These are phyloP conservation scores for Grifola frondosa DNA, from an alignment of 1,284 basidiomycete species.

Conservation along the genomic window DNA sequence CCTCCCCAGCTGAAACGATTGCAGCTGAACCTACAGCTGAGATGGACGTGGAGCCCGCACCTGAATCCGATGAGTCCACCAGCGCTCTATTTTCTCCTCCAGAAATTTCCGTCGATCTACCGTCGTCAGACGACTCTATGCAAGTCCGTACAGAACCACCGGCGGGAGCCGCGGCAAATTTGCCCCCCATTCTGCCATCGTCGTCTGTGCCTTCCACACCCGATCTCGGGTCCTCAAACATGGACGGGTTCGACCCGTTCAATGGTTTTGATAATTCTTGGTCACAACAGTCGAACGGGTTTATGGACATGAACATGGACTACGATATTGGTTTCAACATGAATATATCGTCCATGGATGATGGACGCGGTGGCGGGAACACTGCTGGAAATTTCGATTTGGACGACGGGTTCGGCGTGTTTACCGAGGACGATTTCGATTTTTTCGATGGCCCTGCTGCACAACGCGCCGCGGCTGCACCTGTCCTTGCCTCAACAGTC, in stretches of 20 bases:
- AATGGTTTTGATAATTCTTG: conserved; percentile 36
- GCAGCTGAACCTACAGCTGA: conserved; percentile 6
- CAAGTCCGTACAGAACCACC: conserved; percentile 4
- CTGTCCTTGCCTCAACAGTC: conserved; percentile 9
- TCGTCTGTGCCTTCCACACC: background rate
- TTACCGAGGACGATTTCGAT: conserved; percentile 79
- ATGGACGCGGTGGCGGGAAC: conserved; percentile 29
- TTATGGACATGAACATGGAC: conserved; percentile 43
- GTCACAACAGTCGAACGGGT: conserved; percentile 39
- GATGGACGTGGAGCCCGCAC: conserved; percentile 8
- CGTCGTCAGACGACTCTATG: conserved; percentile 13
- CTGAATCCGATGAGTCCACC: conserved; percentile 20
- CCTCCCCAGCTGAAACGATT: background rate
- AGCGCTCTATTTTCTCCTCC: conserved; percentile 26
- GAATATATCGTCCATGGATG: conserved; percentile 39
- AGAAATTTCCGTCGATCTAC: conserved; percentile 14
- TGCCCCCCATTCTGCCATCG: background rate
- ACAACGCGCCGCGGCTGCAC: conserved; percentile 7
- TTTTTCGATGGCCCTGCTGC: conserved; percentile 57
- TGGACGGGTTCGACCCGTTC: conserved; percentile 22
- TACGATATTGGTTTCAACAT: conserved; percentile 46
- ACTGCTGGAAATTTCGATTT: conserved; percentile 46
- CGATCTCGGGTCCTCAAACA: background rate
- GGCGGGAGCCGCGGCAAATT: background rate
- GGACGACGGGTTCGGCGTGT: conserved; percentile 50